Evolutionary conservation across 2,329 filamentous ascomycete genomes (phyloP), one percentile per base, ranked within the genome.

Genomic region (Nigrospora sphaerica): DNA sequence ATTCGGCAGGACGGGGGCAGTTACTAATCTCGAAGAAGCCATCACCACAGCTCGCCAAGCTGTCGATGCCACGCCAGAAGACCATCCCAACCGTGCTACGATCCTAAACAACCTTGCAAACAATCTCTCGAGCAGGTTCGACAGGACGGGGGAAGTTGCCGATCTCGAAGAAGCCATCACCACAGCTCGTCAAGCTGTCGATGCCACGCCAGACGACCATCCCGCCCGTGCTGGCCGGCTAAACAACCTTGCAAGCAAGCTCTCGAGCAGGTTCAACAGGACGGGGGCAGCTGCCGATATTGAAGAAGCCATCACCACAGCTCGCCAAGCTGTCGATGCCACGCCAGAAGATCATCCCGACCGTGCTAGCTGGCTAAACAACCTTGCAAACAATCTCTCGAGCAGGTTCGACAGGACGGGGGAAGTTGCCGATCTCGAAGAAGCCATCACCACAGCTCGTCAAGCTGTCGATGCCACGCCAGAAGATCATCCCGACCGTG

Each of bases 151-250:
- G 39, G 41, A 13, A 32, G 41, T 47, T 31, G 37, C 44, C 37
- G 48, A 53, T 37, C 46, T 54, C 13, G 39, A 55, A 44, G 42
- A 51, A 32, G 48, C 52, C 23, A 52, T 56, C 32, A 35, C 38
- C 18, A 28, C 48, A 23, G 28, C 34, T 28, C 31, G 47, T 37
- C 23, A 49, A 36, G 45, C 52, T 12, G 37, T 53, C 41, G 34
- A 46, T 19, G 46, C 36, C 12, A 53, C 45, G 11, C 32, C 45
- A 34, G 10, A 40, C 37, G 39, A 49, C 18, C 31, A 49, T 43
- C 46, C 28, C 17, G 31, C 48, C 18, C 37, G 28, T n/a, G 13
- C 39, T 49, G 31, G 32, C 32, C 12, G n/a, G n/a, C n/a, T n/a
- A n/a, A n/a, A n/a, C n/a, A n/a, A n/a, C n/a, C n/a, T n/a, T n/a